Evolutionary conservation across 2,329 filamentous ascomycete species (phyloP).

Genomic region (Neonectria magnoliae): DNA sequence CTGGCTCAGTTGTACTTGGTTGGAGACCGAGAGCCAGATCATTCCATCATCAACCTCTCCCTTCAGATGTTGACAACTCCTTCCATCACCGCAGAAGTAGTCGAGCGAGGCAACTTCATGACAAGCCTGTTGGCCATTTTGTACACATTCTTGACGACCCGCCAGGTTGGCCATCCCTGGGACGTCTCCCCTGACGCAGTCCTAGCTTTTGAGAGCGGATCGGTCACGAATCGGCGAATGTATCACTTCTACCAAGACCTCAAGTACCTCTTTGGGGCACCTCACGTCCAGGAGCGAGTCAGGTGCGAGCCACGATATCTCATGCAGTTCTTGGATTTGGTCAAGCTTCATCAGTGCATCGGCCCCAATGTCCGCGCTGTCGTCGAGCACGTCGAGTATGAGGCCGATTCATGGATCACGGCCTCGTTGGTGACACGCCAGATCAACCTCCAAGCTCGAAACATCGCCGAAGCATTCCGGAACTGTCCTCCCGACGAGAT

Average conservation of each 20-base stretch:
- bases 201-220: conserved; percentile 91
- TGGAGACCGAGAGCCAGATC: conserved; percentile 94
- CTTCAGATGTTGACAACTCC: conserved; percentile 96
- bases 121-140: conserved; percentile 95
- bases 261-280: conserved; percentile 87
- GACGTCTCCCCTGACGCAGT: conserved; percentile 88
- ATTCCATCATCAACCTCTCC: conserved; percentile 98
- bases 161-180: conserved; percentile 93
- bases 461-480: conserved; percentile 88
- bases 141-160: conserved; percentile 95
- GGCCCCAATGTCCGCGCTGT: conserved; percentile 92
- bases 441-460: conserved; percentile 90
- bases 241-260: conserved; percentile 98
- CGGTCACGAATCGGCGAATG: conserved; percentile 93
- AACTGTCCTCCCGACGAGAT: conserved; percentile 72
- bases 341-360: conserved; percentile 96
- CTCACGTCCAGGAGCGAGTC: conserved; percentile 86
- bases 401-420: conserved; percentile 97
- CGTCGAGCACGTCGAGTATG: conserved; percentile 96
- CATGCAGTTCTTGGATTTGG: conserved; percentile 92
- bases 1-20: conserved; percentile 95
- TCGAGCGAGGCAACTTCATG: conserved; percentile 94
- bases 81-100: conserved; percentile 94
- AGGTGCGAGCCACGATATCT: conserved; percentile 87
- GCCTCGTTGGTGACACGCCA: conserved; percentile 94